Conservation (phyloP, 352 stramenopile genomes). For the Aphanomyces invadans region DNA sequence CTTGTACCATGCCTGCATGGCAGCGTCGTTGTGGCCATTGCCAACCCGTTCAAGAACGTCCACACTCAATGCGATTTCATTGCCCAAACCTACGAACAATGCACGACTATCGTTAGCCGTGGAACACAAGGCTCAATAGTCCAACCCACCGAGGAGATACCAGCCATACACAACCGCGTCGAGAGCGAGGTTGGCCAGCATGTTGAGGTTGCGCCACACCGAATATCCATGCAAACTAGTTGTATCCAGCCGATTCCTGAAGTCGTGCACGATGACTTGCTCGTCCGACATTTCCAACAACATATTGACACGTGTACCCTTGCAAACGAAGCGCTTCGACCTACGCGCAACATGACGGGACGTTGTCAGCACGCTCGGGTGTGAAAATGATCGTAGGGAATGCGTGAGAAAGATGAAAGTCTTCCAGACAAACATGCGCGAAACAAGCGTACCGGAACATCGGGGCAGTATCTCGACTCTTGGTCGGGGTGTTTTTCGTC, state of each 20-base stretch:
- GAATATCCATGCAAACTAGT: neutral
- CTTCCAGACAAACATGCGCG: no score
- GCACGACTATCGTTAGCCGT: neutral
- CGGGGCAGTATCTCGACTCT: neutral
- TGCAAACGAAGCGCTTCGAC: conserved; percentile 6
- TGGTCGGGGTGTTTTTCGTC: neutral
- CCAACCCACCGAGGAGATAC: neutral
- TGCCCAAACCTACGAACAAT: neutral
- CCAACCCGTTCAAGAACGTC: neutral
- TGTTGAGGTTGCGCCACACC: neutral
- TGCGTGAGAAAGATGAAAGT: no score
- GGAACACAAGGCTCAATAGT: neutral
- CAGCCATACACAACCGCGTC: conserved; percentile 11
- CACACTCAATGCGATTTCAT: neutral
- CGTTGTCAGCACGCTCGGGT: no score
- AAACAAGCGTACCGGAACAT: conserved; percentile 9
- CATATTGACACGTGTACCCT: neutral
- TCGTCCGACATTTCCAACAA: neutral
- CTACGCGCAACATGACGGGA: no score
- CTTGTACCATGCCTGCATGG: neutral
- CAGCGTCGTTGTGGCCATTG: neutral
- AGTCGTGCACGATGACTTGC: neutral
- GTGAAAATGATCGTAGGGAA: no score
- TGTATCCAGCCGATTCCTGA: neutral
- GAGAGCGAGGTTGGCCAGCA: neutral